Evolutionary conservation across 495 filamentous ascomycete species (phyloP).

Genomic region (Aspergillus saccharolyticus): DNA sequence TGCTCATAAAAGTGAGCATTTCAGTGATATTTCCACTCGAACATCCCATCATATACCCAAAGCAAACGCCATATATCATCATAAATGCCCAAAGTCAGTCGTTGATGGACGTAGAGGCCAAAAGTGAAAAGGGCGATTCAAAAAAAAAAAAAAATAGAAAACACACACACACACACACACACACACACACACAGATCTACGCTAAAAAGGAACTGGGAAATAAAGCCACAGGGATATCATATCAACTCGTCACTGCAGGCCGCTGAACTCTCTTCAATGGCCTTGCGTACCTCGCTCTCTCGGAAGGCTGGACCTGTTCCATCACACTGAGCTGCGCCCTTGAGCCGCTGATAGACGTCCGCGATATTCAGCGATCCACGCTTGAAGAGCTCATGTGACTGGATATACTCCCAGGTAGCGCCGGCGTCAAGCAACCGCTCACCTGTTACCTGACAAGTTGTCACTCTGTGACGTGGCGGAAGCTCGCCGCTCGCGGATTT

Average conservation of each 20-base stretch:
- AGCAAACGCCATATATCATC: not conserved
- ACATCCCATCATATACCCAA: not conserved
- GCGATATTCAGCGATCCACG: conserved; percentile 79
- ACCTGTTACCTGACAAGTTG: conserved; percentile 58
- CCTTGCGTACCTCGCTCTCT: conserved; percentile 64
- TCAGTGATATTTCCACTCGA: not conserved
- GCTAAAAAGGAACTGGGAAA: too few relatives aligned
- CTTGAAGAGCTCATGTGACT: conserved; percentile 73
- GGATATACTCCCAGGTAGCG: conserved; percentile 89
- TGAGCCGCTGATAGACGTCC: conserved; percentile 69
- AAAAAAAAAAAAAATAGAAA: too few relatives aligned
- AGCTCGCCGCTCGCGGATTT: conserved; percentile 34
- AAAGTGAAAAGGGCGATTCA: not conserved
- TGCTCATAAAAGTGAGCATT: not conserved
- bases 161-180: too few relatives aligned
- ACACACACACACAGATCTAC: too few relatives aligned
- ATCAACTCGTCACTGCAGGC: conserved; percentile 70
- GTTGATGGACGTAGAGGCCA: not conserved
- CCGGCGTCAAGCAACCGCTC: conserved; percentile 72
- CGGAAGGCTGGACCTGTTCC: conserved; percentile 87
- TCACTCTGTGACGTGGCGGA: conserved; percentile 63
- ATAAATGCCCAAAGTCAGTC: not conserved
- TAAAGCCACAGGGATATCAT: conserved; percentile 37
- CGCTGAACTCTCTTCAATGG: conserved; percentile 73
- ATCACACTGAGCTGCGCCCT: conserved; percentile 76